Percentiles rank a stretch among this genome's conserved stretches.
These are phyloP conservation scores for Colletotrichum agaves DNA, from an alignment of 2,329 filamentous ascomycete species.

Conservation along the genomic window DNA sequence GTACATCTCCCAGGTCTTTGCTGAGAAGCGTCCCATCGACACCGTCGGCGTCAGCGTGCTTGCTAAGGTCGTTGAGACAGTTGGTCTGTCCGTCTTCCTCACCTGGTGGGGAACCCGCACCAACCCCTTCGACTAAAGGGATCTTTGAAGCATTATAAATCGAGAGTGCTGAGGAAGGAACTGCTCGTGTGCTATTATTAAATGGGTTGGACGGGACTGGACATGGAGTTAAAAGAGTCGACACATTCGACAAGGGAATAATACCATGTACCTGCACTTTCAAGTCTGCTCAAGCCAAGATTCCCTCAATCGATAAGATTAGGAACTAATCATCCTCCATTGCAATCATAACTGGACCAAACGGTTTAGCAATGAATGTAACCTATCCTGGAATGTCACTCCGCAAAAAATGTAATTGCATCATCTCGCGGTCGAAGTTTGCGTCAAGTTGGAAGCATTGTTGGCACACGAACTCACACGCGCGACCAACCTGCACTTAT, in stretches of 20 bases:
- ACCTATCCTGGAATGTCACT: too few species aligned
- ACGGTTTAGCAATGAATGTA: too few species aligned
- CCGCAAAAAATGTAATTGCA: too few species aligned
- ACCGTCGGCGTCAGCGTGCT: slow-evolving; percentile 87
- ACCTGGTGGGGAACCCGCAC: slow-evolving; percentile 98
- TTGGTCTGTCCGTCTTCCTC: slow-evolving; percentile 90
- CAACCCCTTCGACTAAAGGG: slow-evolving; percentile 84
- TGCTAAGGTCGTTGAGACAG: slow-evolving; percentile 89
- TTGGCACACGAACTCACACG: too few species aligned
- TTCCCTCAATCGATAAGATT: slow-evolving; percentile 12
- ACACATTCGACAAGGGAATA: slow-evolving; percentile 5
- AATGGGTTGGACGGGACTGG: slow-evolving; percentile 22
- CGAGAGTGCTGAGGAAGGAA: background rate
- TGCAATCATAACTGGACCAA: too few species aligned
- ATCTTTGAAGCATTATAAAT: slow-evolving; percentile 18
- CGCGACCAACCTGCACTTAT: background rate
- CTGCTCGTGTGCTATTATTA: slow-evolving; percentile 33
- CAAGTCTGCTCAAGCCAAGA: slow-evolving; percentile 18
- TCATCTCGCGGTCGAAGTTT: too few species aligned
- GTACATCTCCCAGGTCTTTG: slow-evolving; percentile 88
- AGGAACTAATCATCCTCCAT: too few species aligned
- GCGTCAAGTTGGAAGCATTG: too few species aligned
- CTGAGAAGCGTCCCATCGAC: slow-evolving; percentile 92
- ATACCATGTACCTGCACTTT: slow-evolving; percentile 32
- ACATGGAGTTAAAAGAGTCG: slow-evolving; percentile 35